Evolutionary conservation across 2,329 filamentous ascomycete genomes (phyloP).

Genomic region (Colletotrichum ledebouriae): DNA sequence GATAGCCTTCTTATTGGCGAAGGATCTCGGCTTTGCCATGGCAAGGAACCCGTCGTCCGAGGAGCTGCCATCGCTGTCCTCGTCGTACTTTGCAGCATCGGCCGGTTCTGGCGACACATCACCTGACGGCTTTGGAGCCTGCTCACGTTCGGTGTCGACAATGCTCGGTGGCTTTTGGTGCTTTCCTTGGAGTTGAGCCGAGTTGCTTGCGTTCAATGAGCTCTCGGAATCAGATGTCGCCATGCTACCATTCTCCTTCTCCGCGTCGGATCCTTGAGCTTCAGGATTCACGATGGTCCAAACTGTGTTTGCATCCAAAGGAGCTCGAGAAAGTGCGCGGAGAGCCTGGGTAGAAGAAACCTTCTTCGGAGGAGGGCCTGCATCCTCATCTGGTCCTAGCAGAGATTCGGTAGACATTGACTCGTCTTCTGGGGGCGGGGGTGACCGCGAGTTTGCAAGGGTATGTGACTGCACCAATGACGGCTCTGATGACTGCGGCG

Average conservation of each 20-base stretch:
- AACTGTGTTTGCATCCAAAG: constrained; percentile 65
- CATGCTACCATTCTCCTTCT: constrained; percentile 35
- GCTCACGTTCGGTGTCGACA: not conserved
- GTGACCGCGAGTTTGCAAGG: constrained; percentile 45
- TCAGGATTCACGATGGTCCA: constrained; percentile 62
- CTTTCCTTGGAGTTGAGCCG: not conserved
- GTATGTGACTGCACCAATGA: constrained; percentile 48
- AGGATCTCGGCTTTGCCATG: constrained; percentile 54
- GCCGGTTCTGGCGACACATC: constrained; percentile 1
- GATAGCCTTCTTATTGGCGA: constrained; percentile 47
- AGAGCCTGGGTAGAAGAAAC: constrained; percentile 69
- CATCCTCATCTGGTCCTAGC: constrained; percentile 55
- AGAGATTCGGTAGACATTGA: constrained; percentile 49
- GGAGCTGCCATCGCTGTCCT: constrained; percentile 49
- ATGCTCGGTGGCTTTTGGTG: constrained; percentile 5
- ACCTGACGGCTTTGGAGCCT: not conserved
- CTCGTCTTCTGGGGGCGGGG: constrained; percentile 46
- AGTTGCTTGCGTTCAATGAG: constrained; percentile 29
- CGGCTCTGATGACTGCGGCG: constrained; percentile 59
- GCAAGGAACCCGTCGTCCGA: constrained; percentile 58
- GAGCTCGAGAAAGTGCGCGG: constrained; percentile 64
- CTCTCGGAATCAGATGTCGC: constrained; percentile 34
- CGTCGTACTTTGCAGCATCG: constrained; percentile 14
- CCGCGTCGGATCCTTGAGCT: constrained; percentile 28
- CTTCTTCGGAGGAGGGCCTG: constrained; percentile 62